phyloP scores from a whole-genome alignment of 2,329 filamentous ascomycete species.

The Trematosphaeria pertusa region DNA sequence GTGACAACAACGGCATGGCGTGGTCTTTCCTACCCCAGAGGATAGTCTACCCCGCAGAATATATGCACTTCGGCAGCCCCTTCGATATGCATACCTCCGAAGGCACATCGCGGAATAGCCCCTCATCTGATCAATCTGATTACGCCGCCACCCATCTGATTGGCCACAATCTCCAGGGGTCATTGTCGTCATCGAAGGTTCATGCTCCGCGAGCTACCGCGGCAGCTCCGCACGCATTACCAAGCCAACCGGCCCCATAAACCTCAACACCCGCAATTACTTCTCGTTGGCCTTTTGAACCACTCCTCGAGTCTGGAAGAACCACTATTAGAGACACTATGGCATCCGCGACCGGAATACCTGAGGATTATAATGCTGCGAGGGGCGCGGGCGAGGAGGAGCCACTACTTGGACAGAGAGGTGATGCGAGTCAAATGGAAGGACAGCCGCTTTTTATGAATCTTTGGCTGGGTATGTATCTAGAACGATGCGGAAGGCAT shows the following conservation, averaged over 20 bases:
- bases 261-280: not conserved
- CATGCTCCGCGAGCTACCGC: no score
- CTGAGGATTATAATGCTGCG: slow-evolving; percentile 54
- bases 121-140: no score
- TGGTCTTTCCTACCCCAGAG: no score
- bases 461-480: slow-evolving; percentile 71
- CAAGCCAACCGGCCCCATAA: not conserved
- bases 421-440: slow-evolving; percentile 75
- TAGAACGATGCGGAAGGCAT: not conserved
- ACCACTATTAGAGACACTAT: slow-evolving; percentile 51
- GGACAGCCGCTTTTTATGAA: slow-evolving; percentile 72
- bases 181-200: no score
- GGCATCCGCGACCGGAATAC: slow-evolving; percentile 73
- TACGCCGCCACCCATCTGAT: no score
- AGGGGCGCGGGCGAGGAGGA: slow-evolving; percentile 63
- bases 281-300: not conserved
- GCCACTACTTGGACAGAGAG: slow-evolving; percentile 73
- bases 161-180: no score
- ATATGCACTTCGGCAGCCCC: no score
- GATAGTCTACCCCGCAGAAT: no score
- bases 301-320: not conserved
- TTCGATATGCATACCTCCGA: no score
- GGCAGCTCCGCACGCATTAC: slow-evolving; percentile 4
- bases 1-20: no score
- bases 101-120: no score